Evolutionary conservation across 1,284 basidiomycete genomes (phyloP), one percentile per base, ranked within the genome.

Genomic region (Agroathelia rolfsii): DNA sequence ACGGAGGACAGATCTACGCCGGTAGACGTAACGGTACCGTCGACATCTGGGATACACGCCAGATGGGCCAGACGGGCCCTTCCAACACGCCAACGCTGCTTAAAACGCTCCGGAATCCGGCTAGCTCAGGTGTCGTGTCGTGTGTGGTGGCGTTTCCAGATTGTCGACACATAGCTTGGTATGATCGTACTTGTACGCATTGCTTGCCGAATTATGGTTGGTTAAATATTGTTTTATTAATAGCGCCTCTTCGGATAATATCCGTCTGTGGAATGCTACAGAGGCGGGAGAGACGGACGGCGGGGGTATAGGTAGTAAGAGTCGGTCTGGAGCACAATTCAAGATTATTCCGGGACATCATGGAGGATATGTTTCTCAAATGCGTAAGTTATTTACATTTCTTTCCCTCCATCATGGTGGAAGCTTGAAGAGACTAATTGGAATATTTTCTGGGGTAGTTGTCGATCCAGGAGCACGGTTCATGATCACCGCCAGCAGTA

Each of bases 311-410:
- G n/a, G n/a, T n/a, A n/a, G n/a, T n/a, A 72, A 66, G 48, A 59
- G 62, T 35, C 76, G 66, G 51, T 70, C 72, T 43, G 72, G 77
- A 6, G 77, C 80, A 12, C 83, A 83, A 42, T 96, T 96, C 68
- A 90, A 90, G 57, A 95, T 97, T 41, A 87, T 98, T 23, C 85
- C 92, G 4, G 94, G 94, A 0, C 93, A 97, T 58, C 89, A 96
- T 57, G 92, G 93, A 18, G 93, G 90, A 2, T 85, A 80, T 39
- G 73, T 96, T 11, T 94, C 89, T 4, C 81, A 85, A 45, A 85
- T 95, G 73, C 55, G 89, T 93, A 56, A 51, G 81, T 56, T n/a
- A n/a, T n/a, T 34, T 6, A 3, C 33, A n/a, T 22, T 26, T 32
- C 32, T 13, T 32, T 23, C 22, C 25, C 43, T 23, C 37, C 19